Percentiles rank a stretch among this genome's conserved stretches.
Conservation (phyloP, 164 flowering plant species). For the Vitis riparia region DNA sequence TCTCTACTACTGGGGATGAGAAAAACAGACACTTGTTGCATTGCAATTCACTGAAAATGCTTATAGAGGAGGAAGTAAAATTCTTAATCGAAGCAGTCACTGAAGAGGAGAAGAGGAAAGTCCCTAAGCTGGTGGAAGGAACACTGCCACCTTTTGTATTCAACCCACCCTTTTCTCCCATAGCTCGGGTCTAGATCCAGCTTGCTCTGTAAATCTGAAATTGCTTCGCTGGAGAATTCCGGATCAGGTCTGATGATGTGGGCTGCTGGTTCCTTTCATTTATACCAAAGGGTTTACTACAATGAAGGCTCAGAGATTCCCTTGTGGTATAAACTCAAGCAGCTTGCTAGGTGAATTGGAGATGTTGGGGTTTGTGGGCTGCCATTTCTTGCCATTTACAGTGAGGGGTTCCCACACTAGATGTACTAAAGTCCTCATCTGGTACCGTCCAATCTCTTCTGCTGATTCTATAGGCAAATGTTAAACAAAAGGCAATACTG, state of each 20-base stretch:
- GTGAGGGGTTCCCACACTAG: too few species aligned
- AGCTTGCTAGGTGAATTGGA: not conserved
- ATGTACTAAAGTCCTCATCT: not conserved
- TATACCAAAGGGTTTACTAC: not conserved
- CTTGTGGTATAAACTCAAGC: not conserved
- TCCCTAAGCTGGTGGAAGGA: conserved; percentile 34
- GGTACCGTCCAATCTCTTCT: not conserved
- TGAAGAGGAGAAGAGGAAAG: conserved; percentile 55
- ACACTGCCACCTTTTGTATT: conserved; percentile 42
- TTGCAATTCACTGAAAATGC: conserved; percentile 57
- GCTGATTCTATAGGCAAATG: conserved; percentile 2
- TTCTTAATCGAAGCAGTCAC: conserved; percentile 52
- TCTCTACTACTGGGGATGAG: conserved; percentile 27
- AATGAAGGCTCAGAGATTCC: not conserved
- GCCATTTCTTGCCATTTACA: too few species aligned
- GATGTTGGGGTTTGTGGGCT: not conserved
- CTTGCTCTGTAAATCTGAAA: not conserved
- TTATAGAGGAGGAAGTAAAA: conserved; percentile 65
- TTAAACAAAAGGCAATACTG: conserved; percentile 11
- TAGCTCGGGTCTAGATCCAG: conserved; percentile 52
- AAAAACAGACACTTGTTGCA: conserved; percentile 32
- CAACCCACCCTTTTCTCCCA: conserved; percentile 85
- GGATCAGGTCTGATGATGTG: too few species aligned
- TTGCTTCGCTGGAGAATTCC: not conserved
- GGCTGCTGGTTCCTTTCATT: not conserved